Conservation (phyloP, 306 rosid species). For the Calophaca sinica region DNA sequence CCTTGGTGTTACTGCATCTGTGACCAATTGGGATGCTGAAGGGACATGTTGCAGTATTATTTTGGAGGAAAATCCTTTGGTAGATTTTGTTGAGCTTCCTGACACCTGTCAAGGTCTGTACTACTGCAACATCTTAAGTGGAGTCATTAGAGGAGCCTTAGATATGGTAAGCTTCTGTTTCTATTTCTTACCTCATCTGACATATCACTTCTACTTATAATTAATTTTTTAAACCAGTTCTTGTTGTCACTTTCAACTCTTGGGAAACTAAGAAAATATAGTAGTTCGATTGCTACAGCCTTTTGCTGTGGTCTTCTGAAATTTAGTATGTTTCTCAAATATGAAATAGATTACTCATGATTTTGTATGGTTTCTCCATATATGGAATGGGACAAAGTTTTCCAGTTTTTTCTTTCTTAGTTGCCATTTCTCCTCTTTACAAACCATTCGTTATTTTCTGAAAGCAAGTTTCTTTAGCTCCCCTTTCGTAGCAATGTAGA, state of each 20-base stretch:
- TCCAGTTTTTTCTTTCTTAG: neutral
- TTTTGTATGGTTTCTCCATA: conserved; percentile 6
- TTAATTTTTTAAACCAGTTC: neutral
- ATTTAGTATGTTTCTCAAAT: too few species aligned
- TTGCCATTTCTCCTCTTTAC: neutral
- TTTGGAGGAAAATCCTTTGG: conserved; percentile 97
- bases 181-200: conserved; percentile 21
- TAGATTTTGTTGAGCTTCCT: conserved; percentile 98
- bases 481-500: conserved; percentile 1
- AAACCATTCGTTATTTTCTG: conserved; percentile 12
- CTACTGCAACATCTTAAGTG: conserved; percentile 93
- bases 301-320: too few species aligned
- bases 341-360: neutral
- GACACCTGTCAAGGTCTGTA: conserved; percentile 93
- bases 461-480: neutral
- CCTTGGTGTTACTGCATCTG: conserved; percentile 93
- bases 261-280: neutral
- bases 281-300: neutral
- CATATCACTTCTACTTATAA: neutral
- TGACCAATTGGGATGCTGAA: conserved; percentile 93
- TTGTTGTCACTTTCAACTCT: conserved; percentile 26
- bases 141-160: conserved; percentile 95
- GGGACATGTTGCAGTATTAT: conserved; percentile 91
- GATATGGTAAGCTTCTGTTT: conserved; percentile 79
- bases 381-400: too few species aligned